Evolutionary conservation across 2,329 filamentous ascomycete species (phyloP), one percentile per base, ranked within the genome.

Genomic region (Botrytis squamosa): DNA sequence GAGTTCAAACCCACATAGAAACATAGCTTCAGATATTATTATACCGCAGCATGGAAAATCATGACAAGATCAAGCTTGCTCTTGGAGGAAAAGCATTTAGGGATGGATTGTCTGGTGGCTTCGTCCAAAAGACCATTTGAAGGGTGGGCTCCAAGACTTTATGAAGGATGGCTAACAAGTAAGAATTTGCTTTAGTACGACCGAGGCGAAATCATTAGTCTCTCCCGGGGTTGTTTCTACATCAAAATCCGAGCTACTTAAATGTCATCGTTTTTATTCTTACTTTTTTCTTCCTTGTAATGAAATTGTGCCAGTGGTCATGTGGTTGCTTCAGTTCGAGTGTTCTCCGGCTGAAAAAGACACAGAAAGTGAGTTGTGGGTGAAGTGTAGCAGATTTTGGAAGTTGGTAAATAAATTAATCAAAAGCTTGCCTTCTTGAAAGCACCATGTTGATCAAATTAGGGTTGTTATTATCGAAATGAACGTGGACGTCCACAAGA

Each of bases 151-250:
- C 10, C 20, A 22, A 22, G 46, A 6, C 8, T 49, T 20, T 25
- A 25, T 49, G 10, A n/a, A 0, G n/a, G 12, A 52, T 52, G 25
- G 3, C 22, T 4, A 52, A n/a, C 25, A n/a, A 0, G 25, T 3
- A 52, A 25, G 9, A n/a, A 12, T 52, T 12, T 6, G 4, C 22
- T n/a, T 25, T 52, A 4, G 49, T 5, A 2, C 10, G 22, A 52
- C 25, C 4, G 10, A 12, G 49, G 4, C 0, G 2, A 25, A 52
- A 52, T 25, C 4, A 10, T 25, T 14, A n/a, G 5, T 12, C 2
- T 0, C 8, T 25, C 20, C 9, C 3, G 1, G 22, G 3, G 5
- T 25, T 52, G 10, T n/a, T n/a, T 52, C 10, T 4, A 10, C 4
- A 12, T n/a, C 4, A 25, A n/a, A 52, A 12, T 52, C 4, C 22